Percentiles rank a stretch among this genome's conserved stretches.
Evolutionary conservation across 352 stramenopile genomes (phyloP).

Genomic region (Phytophthora hibernalis): DNA sequence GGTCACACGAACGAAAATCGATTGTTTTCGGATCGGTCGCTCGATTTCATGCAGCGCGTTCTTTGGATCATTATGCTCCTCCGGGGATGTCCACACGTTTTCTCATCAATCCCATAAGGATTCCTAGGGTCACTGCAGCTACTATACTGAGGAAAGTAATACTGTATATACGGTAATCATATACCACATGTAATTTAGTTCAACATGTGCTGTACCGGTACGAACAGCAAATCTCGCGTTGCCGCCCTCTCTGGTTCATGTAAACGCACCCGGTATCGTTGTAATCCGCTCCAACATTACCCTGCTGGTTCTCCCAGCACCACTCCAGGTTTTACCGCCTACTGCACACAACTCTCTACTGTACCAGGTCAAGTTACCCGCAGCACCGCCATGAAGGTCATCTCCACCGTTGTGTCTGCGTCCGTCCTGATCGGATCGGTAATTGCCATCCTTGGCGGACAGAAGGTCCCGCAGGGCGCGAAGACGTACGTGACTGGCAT

Average conservation of each 20-base stretch:
- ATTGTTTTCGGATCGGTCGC: neutral
- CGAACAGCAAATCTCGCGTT: constrained; percentile 23
- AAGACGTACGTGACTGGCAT: constrained; percentile 54
- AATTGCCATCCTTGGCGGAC: constrained; percentile 41
- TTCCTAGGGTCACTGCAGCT: too few relatives aligned
- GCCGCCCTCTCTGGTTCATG: constrained; percentile 1
- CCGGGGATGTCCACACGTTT: constrained; percentile 1
- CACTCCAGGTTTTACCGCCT: constrained; percentile 22
- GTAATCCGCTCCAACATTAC: constrained; percentile 2
- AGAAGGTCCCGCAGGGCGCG: constrained; percentile 37
- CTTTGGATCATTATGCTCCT: constrained; percentile 1
- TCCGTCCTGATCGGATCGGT: constrained; percentile 31
- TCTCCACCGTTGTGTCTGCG: constrained; percentile 28
- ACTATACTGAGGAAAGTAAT: too few relatives aligned
- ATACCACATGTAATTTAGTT: neutral
- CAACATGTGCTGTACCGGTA: neutral
- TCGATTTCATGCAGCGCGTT: neutral
- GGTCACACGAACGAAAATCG: neutral
- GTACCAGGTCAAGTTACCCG: neutral
- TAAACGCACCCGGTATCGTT: constrained; percentile 29
- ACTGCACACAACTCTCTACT: constrained; percentile 16
- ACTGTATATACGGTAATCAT: too few relatives aligned
- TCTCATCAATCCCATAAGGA: constrained; percentile 3
- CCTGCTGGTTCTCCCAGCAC: constrained; percentile 2
- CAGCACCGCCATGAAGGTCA: constrained; percentile 14